Conservation (phyloP, 108 stramenopile species). For the Pseudonitzschia delicatissima region DNA sequence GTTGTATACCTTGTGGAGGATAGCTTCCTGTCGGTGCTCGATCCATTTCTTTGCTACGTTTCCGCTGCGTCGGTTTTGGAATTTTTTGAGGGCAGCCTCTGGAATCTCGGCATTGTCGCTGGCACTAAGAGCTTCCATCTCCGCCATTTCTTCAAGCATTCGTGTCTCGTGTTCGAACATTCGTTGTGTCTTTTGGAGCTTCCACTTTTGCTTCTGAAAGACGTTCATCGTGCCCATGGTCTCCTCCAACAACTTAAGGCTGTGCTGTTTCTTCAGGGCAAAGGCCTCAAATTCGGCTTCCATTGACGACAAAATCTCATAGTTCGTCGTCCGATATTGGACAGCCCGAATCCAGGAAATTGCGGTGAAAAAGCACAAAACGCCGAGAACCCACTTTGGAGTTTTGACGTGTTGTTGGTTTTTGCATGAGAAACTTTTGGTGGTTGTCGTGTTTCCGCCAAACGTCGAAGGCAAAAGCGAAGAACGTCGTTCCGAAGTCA, state of each 20-base stretch:
- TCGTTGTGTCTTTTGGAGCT: constrained; percentile 17
- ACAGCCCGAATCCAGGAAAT: constrained; percentile 7
- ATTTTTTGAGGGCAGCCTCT: constrained; percentile 7
- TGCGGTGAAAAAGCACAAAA: not conserved
- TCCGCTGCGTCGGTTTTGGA: constrained; percentile 10
- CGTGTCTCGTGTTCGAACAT: constrained; percentile 27
- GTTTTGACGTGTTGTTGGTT: not conserved
- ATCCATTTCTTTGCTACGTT: constrained; percentile 33
- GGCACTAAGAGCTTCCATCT: constrained; percentile 2
- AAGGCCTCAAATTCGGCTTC: constrained; percentile 12
- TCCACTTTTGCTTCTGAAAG: not conserved
- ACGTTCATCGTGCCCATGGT: not conserved
- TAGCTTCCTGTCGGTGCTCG: constrained; percentile 38
- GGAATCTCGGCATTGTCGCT: not conserved
- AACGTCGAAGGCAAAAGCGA: constrained; percentile 8
- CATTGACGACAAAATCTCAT: not conserved
- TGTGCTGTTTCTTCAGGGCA: constrained; percentile 6
- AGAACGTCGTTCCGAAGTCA: not conserved
- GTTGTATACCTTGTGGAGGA: constrained; percentile 25
- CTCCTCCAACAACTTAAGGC: constrained; percentile 9
- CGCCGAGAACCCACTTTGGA: not conserved
- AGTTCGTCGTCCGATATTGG: not conserved
- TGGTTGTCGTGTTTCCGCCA: not conserved
- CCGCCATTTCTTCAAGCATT: constrained; percentile 34
- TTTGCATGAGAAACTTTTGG: not conserved